phyloP scores from a whole-genome alignment of 2,329 filamentous ascomycete species.

The Colletotrichum sp. region DNA sequence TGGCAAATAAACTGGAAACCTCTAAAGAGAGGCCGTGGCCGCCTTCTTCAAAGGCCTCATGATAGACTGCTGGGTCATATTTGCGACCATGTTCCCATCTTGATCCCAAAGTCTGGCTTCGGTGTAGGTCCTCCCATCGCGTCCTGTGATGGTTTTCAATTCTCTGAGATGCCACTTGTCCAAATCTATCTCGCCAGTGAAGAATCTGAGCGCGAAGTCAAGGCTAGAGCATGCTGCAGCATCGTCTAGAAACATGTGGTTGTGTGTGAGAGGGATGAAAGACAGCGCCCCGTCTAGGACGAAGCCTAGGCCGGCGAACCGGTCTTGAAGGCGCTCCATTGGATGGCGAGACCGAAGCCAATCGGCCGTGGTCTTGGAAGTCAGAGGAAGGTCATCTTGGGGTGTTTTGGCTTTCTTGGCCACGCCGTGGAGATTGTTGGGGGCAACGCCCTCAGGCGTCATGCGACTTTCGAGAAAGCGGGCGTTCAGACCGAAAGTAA shows the following conservation, averaged over 20 bases:
- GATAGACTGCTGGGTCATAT: slow-evolving; percentile 53
- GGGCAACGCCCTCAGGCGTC: slow-evolving; percentile 43
- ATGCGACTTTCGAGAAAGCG: slow-evolving; percentile 38
- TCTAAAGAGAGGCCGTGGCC: background rate
- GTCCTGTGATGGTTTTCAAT: slow-evolving; percentile 39
- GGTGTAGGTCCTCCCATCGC: slow-evolving; percentile 46
- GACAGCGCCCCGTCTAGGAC: slow-evolving; percentile 48
- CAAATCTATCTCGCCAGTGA: slow-evolving; percentile 41
- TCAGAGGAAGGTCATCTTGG: slow-evolving; percentile 24
- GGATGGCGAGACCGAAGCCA: slow-evolving; percentile 37
- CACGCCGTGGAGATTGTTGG: slow-evolving; percentile 47
- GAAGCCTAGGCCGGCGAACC: slow-evolving; percentile 44
- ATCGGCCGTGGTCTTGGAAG: slow-evolving; percentile 42
- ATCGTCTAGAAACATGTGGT: slow-evolving; percentile 47
- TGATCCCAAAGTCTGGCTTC: slow-evolving; percentile 51
- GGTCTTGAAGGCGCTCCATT: slow-evolving; percentile 30
- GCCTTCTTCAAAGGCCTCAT: slow-evolving; percentile 25
- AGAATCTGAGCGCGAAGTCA: slow-evolving; percentile 55
- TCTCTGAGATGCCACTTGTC: slow-evolving; percentile 48
- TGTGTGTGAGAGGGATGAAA: slow-evolving; percentile 48
- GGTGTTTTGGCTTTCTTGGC: slow-evolving; percentile 45
- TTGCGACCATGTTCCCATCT: slow-evolving; percentile 47
- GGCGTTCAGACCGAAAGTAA: slow-evolving; percentile 32
- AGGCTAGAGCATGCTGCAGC: slow-evolving; percentile 47
- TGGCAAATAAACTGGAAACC: background rate